These are phyloP conservation scores for Trifolium subterraneum DNA, from an alignment of 306 rosid genomes.

Conservation along the genomic window DNA sequence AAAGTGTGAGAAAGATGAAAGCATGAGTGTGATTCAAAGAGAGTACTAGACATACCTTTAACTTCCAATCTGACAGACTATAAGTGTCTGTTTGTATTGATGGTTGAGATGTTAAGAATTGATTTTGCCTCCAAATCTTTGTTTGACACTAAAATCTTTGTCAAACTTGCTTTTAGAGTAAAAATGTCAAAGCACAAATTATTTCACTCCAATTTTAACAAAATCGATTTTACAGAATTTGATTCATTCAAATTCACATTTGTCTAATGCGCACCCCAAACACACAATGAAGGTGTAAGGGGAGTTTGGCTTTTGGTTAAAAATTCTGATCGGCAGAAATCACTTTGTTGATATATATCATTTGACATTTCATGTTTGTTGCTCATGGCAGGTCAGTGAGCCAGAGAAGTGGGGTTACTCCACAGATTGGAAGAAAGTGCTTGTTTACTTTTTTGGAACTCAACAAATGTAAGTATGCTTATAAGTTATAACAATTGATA, in stretches of 20 bases:
- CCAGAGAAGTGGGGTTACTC: slow-evolving; percentile 94
- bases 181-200: neutral
- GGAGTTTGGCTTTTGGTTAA: neutral
- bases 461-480: slow-evolving; percentile 84
- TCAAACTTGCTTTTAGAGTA: neutral
- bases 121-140: neutral
- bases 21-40: neutral
- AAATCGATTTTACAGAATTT: neutral
- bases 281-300: neutral
- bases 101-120: neutral
- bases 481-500: slow-evolving; percentile 2
- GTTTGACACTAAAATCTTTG: neutral
- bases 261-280: neutral
- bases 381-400: slow-evolving; percentile 83
- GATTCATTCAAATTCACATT: neutral
- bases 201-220: neutral
- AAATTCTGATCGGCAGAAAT: neutral
- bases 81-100: neutral
- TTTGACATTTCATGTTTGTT: slow-evolving; percentile 45
- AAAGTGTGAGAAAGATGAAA: neutral
- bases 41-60: slow-evolving; percentile 3
- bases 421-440: slow-evolving; percentile 90
- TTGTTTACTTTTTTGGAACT: slow-evolving; percentile 92
- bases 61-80: neutral
- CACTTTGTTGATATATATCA: slow-evolving; percentile 1